These are phyloP conservation scores for Neodidymelliopsis sp. DNA, from an alignment of 2,329 filamentous ascomycete genomes.

Conservation along the genomic window DNA sequence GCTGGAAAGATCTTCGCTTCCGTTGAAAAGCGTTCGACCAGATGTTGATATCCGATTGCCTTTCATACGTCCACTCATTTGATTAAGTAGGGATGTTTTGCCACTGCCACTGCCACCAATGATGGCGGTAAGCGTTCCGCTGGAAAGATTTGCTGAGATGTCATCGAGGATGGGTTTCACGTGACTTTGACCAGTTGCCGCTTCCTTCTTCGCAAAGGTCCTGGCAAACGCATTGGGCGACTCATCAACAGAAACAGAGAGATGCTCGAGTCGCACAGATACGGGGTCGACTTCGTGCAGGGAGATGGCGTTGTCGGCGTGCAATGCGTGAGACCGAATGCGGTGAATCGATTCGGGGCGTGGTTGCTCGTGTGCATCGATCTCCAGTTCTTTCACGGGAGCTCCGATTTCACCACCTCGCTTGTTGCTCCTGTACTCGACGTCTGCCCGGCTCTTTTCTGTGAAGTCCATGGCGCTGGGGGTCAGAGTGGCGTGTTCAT, in stretches of 20 bases:
- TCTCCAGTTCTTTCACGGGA: conserved; percentile 10
- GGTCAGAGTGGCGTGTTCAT: conserved; percentile 18
- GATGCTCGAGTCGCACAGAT: conserved; percentile 61
- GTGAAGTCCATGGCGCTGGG: conserved; percentile 23
- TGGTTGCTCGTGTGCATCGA: conserved; percentile 19
- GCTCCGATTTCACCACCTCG: conserved; percentile 2
- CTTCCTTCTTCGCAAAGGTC: conserved; percentile 38
- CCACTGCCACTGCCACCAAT: conserved; percentile 77
- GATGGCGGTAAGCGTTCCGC: conserved; percentile 76
- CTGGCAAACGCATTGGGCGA: conserved; percentile 53
- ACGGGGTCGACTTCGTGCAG: conserved; percentile 63
- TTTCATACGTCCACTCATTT: conserved; percentile 72
- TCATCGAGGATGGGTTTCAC: conserved; percentile 65
- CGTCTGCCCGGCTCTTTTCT: conserved; percentile 18
- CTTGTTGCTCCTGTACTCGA: conserved; percentile 5
- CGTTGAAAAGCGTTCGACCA: conserved; percentile 70
- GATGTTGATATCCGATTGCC: conserved; percentile 60
- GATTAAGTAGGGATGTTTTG: conserved; percentile 68
- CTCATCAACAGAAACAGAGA: conserved; percentile 66
- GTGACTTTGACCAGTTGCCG: conserved; percentile 30
- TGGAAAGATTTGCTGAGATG: conserved; percentile 68
- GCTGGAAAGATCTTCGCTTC: conserved; percentile 54
- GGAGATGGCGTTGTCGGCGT: conserved; percentile 45
- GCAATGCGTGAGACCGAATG: conserved; percentile 28
- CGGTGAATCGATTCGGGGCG: conserved; percentile 18